Evolutionary conservation across 192 early-diverging fungal genomes (phyloP).

Genomic region (Phycomyces nitens): DNA sequence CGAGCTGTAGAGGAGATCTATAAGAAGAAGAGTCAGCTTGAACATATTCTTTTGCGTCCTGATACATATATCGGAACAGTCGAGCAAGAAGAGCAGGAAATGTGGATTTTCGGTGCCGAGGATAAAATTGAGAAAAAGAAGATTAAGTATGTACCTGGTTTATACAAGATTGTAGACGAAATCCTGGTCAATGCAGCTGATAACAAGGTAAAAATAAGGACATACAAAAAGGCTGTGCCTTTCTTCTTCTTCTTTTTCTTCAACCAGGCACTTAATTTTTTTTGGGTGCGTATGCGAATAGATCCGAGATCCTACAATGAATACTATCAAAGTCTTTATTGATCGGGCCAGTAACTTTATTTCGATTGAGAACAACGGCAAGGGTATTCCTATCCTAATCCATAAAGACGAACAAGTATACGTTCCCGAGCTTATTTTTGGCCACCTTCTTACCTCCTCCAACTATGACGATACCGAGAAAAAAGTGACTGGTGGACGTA

Average conservation of each 20-base stretch:
- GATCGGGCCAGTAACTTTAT: conserved; percentile 73
- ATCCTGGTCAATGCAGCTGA: conserved; percentile 96
- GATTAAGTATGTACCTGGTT: conserved; percentile 78
- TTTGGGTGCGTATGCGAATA: no score
- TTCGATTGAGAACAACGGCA: conserved; percentile 91
- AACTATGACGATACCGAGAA: conserved; percentile 96
- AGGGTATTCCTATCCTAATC: conserved; percentile 92
- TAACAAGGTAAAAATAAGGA: conserved; percentile 69
- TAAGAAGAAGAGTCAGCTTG: conserved; percentile 91
- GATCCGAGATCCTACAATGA: conserved; percentile 86
- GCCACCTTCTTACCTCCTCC: conserved; percentile 92
- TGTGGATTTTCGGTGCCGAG: conserved; percentile 85
- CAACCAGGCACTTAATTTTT: no score
- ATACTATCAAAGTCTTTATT: conserved; percentile 84
- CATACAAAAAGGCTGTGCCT: no score
- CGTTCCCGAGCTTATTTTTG: conserved; percentile 97
- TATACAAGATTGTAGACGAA: conserved; percentile 99
- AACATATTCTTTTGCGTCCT: conserved; percentile 91
- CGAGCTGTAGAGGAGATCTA: conserved; percentile 82
- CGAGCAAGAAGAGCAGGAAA: conserved; percentile 69
- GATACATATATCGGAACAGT: conserved; percentile 96
- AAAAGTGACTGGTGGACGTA: conserved; percentile 93
- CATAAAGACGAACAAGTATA: conserved; percentile 87
- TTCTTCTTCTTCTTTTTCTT: background rate
- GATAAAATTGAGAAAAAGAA: conserved; percentile 61